Evolutionary conservation across 139 green algal species (phyloP), one percentile per base, ranked within the genome.

Genomic region (Coccomyxa sp.): DNA sequence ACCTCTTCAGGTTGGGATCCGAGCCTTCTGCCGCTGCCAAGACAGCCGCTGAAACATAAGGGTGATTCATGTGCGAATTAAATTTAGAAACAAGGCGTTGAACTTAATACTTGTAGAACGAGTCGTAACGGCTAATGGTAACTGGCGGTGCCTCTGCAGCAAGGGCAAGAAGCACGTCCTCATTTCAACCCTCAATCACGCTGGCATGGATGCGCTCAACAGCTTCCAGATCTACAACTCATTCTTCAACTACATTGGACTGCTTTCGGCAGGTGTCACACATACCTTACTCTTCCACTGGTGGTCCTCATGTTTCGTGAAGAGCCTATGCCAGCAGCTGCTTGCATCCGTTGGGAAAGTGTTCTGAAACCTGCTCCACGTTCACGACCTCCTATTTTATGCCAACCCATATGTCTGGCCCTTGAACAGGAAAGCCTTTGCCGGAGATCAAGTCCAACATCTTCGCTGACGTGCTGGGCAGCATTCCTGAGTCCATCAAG

Each of bases 101-200:
- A 51, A 51, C 38, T 3, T 51, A 51, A 51, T 51, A 51, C 3
- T 51, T 51, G 38, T 3, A 11, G 38, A 51, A 7, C 3, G 38
- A 51, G 38, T 51, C 7, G 38, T 51, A 51, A 51, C 38, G 38
- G 38, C 38, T 51, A 3, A 51, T 7, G 38, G 38, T 51, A 51
- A 51, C 38, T 7, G 38, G 38, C 38, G 38, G 38, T 51, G 38
- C 38, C 27, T 38, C 1, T 16, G 71, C 71, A 77, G 71, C n/a
- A 51, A 38, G 27, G 71, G 71, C 38, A 31, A 79, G 17, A 71
- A 86, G 78, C 83, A 83, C 77, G 28, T 76, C n/a, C 83, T 86
- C 66, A 57, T 83, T 17, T 66, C 76, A 3, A 83, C 67, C 4
- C 25, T 86, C n/a, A 86, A 86, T 79, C 78, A 83, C 51, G 77